phyloP scores from a whole-genome alignment of 2,329 filamentous ascomycete species.

The Aspergillus fructus region DNA sequence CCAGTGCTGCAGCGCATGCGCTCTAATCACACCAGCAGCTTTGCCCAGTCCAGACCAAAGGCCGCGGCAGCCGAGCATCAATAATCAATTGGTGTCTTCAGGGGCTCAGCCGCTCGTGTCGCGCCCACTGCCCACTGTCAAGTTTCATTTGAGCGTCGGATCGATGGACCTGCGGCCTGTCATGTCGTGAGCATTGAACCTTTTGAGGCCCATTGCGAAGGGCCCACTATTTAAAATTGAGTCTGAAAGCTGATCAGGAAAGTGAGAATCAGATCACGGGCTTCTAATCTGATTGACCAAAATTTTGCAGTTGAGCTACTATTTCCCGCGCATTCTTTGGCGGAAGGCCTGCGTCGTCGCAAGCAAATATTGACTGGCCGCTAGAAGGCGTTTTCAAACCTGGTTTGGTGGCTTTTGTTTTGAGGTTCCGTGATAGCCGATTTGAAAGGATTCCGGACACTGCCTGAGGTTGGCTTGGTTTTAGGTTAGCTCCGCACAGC shows the following conservation, averaged over 20 bases:
- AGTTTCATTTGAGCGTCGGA: neutral
- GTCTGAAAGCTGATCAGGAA: neutral
- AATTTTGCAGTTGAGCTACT: neutral
- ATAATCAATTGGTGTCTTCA: neutral
- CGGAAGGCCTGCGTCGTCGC: neutral
- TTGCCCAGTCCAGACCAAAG: neutral
- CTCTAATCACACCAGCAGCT: constrained; percentile 4
- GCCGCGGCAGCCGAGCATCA: constrained; percentile 7
- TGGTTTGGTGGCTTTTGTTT: neutral
- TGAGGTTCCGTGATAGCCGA: neutral
- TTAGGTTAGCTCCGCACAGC: neutral
- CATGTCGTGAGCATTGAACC: neutral
- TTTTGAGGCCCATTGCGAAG: neutral
- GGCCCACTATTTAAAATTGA: neutral
- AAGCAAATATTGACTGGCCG: neutral
- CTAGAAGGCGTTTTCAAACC: neutral
- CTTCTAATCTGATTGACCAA: neutral
- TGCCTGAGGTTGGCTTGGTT: neutral
- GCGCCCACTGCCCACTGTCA: too few relatives aligned
- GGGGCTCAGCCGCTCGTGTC: neutral
- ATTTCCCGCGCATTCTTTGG: neutral
- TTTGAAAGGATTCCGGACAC: neutral
- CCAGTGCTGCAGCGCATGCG: constrained; percentile 6
- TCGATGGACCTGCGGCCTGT: neutral
- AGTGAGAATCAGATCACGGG: neutral